Evolutionary conservation across 2,329 filamentous ascomycete species (phyloP).

Genomic region (Fusarium haematococcum): DNA sequence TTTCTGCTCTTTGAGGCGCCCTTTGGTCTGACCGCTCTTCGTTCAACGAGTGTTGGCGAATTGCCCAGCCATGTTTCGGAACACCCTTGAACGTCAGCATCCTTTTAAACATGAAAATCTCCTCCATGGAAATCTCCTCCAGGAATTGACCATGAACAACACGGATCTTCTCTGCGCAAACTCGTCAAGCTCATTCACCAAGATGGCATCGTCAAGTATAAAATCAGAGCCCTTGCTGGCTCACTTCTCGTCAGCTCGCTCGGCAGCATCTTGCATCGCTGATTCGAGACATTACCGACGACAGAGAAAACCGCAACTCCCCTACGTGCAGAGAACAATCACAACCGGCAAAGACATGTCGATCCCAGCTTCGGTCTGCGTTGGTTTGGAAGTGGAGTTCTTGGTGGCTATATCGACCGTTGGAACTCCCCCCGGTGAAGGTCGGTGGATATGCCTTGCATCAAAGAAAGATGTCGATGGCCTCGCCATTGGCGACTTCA

Average conservation of each 20-base stretch:
- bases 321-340: neutral
- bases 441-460: constrained; percentile 28
- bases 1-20: constrained; percentile 5
- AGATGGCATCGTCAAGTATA: constrained; percentile 31
- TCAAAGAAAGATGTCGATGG: constrained; percentile 9
- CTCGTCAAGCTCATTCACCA: constrained; percentile 12
- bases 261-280: constrained; percentile 7
- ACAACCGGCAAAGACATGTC: constrained; percentile 5
- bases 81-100: constrained; percentile 6
- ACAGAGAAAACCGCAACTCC: constrained; percentile 5
- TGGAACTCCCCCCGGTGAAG: neutral
- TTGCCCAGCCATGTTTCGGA: constrained; percentile 6
- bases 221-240: constrained; percentile 21
- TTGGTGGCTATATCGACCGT: constrained; percentile 35
- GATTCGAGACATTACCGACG: constrained; percentile 12
- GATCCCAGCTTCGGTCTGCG: constrained; percentile 18
- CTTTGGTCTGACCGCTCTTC: constrained; percentile 27
- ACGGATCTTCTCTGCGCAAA: constrained; percentile 14
- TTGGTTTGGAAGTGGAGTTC: constrained; percentile 46
- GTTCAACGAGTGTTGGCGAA: constrained; percentile 14
- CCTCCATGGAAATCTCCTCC: neutral
- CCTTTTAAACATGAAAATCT: neutral
- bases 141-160: constrained; percentile 14
- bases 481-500: constrained; percentile 29
- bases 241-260: constrained; percentile 19